Evolutionary conservation across 306 rosid genomes (phyloP).

Genomic region (Hippophae rhamnoides): DNA sequence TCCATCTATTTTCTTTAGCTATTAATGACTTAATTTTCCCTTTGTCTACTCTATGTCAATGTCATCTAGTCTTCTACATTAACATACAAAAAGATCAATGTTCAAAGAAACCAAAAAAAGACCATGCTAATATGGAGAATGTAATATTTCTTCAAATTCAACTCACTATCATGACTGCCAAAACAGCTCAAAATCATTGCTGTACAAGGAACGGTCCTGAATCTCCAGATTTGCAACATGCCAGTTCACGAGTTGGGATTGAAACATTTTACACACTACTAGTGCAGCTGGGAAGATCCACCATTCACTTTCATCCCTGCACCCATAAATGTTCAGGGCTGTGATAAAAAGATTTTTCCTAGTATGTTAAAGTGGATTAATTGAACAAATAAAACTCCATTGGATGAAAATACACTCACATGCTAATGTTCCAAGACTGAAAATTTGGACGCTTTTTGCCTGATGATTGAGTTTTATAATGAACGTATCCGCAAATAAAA

Average conservation of each 20-base stretch:
- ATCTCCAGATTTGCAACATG: slow-evolving; percentile 97
- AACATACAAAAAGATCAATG: slow-evolving; percentile 14
- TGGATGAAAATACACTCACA: slow-evolving; percentile 39
- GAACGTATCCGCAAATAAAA: slow-evolving; percentile 84
- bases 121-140: slow-evolving; percentile 35
- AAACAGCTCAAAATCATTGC: slow-evolving; percentile 87
- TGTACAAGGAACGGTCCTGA: slow-evolving; percentile 98
- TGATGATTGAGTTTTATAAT: slow-evolving; percentile 53
- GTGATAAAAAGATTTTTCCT: no score
- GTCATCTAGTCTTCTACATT: slow-evolving; percentile 39
- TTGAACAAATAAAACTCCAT: no score
- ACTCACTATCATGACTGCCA: slow-evolving; percentile 71
- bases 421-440: slow-evolving; percentile 80
- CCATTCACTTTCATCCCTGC: slow-evolving; percentile 99
- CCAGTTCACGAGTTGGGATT: slow-evolving; percentile 88
- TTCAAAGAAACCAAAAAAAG: slow-evolving; percentile 7
- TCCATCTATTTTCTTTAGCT: slow-evolving; percentile 18
- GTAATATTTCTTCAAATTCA: slow-evolving; percentile 21
- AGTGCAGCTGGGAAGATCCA: slow-evolving; percentile 83
- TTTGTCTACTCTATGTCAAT: slow-evolving; percentile 41
- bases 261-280: slow-evolving; percentile 81
- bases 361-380: no score
- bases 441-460: slow-evolving; percentile 49
- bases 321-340: slow-evolving; percentile 4
- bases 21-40: slow-evolving; percentile 24